These are phyloP conservation scores for Fusarium nodosum DNA, from an alignment of 2,329 filamentous ascomycete genomes.

Conservation along the genomic window DNA sequence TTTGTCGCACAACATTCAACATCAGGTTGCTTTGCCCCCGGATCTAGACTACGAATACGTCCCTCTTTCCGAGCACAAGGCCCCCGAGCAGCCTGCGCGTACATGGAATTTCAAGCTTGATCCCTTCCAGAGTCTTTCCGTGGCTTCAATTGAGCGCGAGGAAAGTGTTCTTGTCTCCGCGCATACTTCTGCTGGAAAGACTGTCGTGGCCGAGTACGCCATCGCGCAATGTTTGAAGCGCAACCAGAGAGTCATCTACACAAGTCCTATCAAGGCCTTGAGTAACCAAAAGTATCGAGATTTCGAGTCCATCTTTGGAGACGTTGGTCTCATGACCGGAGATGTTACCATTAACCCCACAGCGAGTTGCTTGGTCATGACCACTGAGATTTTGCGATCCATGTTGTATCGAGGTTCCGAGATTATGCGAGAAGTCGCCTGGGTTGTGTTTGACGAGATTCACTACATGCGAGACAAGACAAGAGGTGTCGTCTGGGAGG, in stretches of 20 bases:
- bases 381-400: conserved; percentile 97
- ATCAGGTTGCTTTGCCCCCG: conserved; percentile 94
- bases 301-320: conserved; percentile 94
- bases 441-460: conserved; percentile 99
- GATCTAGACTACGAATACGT: conserved; percentile 95
- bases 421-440: conserved; percentile 99
- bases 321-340: conserved; percentile 97
- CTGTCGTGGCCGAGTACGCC: conserved; percentile 97
- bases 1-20: conserved; percentile 96
- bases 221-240: conserved; percentile 97
- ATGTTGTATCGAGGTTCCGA: conserved; percentile 99
- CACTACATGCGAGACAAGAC: conserved; percentile 97
- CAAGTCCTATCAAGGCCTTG: conserved; percentile 97
- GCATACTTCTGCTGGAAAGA: conserved; percentile 98
- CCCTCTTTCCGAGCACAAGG: conserved; percentile 93
- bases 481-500: conserved; percentile 98
- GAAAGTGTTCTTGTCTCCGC: conserved; percentile 98
- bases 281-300: conserved; percentile 99
- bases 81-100: conserved; percentile 87
- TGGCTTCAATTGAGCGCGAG: conserved; percentile 93
- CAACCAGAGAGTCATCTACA: conserved; percentile 99
- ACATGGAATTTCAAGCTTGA: conserved; percentile 92
- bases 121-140: conserved; percentile 95
- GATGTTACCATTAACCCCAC: conserved; percentile 99
- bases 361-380: conserved; percentile 98